Conservation (phyloP, 2,329 filamentous ascomycete genomes). For the Xylaria sp. region DNA sequence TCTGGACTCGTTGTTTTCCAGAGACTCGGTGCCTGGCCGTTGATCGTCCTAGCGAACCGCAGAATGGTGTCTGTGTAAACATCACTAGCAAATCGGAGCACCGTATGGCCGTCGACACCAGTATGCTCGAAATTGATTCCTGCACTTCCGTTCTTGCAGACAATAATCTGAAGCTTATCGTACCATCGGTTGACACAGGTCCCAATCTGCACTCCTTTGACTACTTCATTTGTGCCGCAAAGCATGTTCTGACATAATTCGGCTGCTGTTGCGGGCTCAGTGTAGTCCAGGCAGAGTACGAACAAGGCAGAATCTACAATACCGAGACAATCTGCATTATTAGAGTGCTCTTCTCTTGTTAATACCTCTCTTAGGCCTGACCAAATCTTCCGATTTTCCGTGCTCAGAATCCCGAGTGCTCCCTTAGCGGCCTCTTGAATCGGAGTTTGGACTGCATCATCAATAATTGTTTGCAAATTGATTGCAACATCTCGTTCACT, state of each 20-base stretch:
- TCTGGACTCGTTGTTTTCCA: conserved; percentile 94
- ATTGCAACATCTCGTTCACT: conserved; percentile 91
- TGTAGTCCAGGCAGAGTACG: conserved; percentile 91
- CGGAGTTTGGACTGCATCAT: conserved; percentile 88
- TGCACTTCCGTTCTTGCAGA: conserved; percentile 97
- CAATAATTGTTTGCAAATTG: conserved; percentile 91
- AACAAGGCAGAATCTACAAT: conserved; percentile 97
- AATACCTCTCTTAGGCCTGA: conserved; percentile 89
- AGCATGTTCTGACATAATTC: conserved; percentile 99
- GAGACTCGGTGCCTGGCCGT: conserved; percentile 88
- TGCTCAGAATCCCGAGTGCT: conserved; percentile 91
- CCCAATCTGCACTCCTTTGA: conserved; percentile 93
- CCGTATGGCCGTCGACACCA: conserved; percentile 96
- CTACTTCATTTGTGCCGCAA: conserved; percentile 90
- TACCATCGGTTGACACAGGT: conserved; percentile 99
- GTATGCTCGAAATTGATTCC: conserved; percentile 99
- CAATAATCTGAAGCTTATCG: conserved; percentile 98
- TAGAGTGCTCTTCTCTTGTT: conserved; percentile 85
- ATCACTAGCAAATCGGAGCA: conserved; percentile 94
- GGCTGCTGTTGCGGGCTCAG: conserved; percentile 81
- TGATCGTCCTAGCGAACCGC: conserved; percentile 93
- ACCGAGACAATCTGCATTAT: conserved; percentile 94
- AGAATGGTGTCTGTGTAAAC: conserved; percentile 98
- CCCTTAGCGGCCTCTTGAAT: conserved; percentile 97
- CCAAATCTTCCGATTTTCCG: conserved; percentile 97